Conservation (phyloP, 257 asterid species). For the Cordia subcordata region DNA sequence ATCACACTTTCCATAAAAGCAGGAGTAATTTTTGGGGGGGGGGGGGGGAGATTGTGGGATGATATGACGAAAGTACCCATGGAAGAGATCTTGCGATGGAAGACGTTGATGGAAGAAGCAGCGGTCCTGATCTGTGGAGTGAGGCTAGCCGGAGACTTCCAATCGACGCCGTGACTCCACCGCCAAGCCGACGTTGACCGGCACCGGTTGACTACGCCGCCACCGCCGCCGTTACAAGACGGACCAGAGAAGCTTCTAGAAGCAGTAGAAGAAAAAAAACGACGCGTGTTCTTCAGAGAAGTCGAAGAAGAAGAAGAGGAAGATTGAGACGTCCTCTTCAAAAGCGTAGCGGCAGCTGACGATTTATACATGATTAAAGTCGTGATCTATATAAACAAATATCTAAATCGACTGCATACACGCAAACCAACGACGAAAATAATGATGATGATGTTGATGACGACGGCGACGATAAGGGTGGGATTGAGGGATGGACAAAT, state of each 20-base stretch:
- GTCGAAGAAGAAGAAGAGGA: not conserved
- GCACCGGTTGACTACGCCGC: conserved; percentile 1
- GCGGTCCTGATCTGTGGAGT: conserved; percentile 73
- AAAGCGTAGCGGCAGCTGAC: conserved; percentile 51
- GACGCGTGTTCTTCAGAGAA: not conserved
- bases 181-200: conserved; percentile 15
- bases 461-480: not conserved
- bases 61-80: conserved; percentile 47
- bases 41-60: too few relatives aligned
- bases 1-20: too few relatives aligned
- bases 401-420: conserved; percentile 18
- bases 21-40: too few relatives aligned
- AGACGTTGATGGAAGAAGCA: conserved; percentile 34
- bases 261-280: conserved; percentile 34
- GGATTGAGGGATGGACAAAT: too few relatives aligned
- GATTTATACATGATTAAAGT: conserved; percentile 53
- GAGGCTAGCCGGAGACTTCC: conserved; percentile 72
- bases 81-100: conserved; percentile 74
- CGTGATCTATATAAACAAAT: not conserved
- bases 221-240: not conserved
- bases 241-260: conserved; percentile 23
- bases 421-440: not conserved
- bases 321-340: conserved; percentile 38
- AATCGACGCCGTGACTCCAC: conserved; percentile 91
- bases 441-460: not conserved